Evolutionary conservation across 2,329 filamentous ascomycete species (phyloP).

Genomic region (Trichoderma simmonsii): DNA sequence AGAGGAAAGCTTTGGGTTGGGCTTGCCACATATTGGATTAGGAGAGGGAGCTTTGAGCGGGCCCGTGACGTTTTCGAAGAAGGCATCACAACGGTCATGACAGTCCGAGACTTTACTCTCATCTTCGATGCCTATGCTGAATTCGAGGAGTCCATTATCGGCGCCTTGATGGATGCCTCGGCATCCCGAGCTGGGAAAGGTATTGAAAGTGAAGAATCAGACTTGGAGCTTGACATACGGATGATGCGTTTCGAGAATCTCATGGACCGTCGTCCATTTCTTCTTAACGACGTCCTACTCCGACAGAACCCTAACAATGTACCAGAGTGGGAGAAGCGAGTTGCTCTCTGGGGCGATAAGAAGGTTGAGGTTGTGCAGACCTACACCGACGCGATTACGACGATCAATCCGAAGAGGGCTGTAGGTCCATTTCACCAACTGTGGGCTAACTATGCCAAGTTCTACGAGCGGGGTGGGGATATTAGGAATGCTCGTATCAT

Average conservation of each 20-base stretch:
- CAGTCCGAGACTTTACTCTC: constrained; percentile 92
- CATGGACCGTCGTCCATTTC: constrained; percentile 93
- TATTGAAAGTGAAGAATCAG: constrained; percentile 73
- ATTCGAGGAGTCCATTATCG: constrained; percentile 94
- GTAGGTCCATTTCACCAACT: constrained; percentile 90
- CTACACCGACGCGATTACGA: constrained; percentile 89
- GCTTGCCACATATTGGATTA: constrained; percentile 94
- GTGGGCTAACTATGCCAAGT: constrained; percentile 95
- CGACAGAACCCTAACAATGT: constrained; percentile 97
- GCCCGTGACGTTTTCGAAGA: constrained; percentile 94
- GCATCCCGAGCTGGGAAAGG: constrained; percentile 76
- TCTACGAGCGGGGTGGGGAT: constrained; percentile 88
- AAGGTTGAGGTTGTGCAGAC: constrained; percentile 87
- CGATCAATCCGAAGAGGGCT: constrained; percentile 91
- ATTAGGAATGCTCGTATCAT: constrained; percentile 83
- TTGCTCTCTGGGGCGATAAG: constrained; percentile 94
- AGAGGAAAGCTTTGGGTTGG: constrained; percentile 93
- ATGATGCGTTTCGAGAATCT: constrained; percentile 98
- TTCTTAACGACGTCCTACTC: constrained; percentile 92
- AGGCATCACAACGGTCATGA: constrained; percentile 97
- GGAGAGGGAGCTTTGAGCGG: constrained; percentile 85
- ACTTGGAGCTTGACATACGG: constrained; percentile 91
- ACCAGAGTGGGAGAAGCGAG: constrained; percentile 93
- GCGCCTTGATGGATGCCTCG: constrained; percentile 84
- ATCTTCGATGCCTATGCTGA: constrained; percentile 96